These are phyloP conservation scores for Acmispon strigosus DNA, from an alignment of 306 rosid species.

Conservation along the genomic window DNA sequence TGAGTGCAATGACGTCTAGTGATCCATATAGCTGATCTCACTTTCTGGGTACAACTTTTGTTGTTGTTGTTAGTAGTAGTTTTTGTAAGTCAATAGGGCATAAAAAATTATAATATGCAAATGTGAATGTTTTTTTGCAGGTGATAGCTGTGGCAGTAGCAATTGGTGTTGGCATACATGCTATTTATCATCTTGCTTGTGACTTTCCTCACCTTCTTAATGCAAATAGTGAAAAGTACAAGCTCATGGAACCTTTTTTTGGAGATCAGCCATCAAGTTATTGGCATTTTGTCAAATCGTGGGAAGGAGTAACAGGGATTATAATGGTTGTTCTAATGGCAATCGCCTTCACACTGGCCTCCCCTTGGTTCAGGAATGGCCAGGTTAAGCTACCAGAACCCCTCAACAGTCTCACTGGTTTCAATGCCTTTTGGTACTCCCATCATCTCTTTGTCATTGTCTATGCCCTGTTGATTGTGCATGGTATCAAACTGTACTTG, in stretches of 20 bases:
- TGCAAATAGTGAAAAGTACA: constrained; percentile 38
- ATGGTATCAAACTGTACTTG: constrained; percentile 51
- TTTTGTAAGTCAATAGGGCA: background rate
- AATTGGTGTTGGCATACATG: constrained; percentile 45
- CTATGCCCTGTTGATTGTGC: constrained; percentile 46
- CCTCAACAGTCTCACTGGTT: constrained; percentile 49
- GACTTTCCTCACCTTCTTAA: constrained; percentile 47
- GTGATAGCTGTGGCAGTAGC: constrained; percentile 42
- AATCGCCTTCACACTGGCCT: constrained; percentile 47
- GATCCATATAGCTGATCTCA: too few relatives aligned
- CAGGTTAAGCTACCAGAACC: constrained; percentile 35
- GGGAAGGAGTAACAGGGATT: constrained; percentile 61
- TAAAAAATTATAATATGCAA: background rate
- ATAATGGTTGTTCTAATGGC: constrained; percentile 46
- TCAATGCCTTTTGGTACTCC: constrained; percentile 72
- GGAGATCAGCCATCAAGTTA: constrained; percentile 37
- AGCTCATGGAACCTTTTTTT: constrained; percentile 39
- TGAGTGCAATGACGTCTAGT: too few relatives aligned
- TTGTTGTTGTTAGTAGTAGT: background rate
- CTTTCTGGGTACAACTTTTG: too few relatives aligned
- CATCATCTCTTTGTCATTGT: constrained; percentile 66
- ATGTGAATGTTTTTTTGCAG: constrained; percentile 18
- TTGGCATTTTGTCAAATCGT: constrained; percentile 52
- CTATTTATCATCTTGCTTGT: constrained; percentile 42
- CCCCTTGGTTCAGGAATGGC: constrained; percentile 49